Conservation (phyloP, 495 filamentous ascomycete genomes). For the Corynascus novoguineensis region DNA sequence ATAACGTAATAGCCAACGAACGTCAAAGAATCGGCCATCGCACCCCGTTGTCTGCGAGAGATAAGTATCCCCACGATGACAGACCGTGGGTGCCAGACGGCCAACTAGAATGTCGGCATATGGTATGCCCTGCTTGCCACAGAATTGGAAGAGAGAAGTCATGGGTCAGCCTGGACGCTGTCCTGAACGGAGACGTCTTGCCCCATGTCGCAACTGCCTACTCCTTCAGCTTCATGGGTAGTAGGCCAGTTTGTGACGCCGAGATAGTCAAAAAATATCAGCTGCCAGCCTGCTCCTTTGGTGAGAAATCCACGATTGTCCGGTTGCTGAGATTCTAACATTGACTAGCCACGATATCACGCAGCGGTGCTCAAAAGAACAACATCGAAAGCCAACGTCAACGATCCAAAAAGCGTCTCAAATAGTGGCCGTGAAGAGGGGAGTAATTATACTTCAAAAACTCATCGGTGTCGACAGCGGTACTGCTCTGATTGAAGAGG, state of each 20-base stretch:
- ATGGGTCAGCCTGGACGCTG: slow-evolving; percentile 45
- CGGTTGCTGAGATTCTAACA: background rate
- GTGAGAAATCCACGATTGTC: slow-evolving; percentile 18
- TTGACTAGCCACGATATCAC: slow-evolving; percentile 4
- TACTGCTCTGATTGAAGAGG: no score
- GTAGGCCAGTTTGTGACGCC: slow-evolving; percentile 30
- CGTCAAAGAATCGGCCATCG: background rate
- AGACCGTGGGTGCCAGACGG: slow-evolving; percentile 38
- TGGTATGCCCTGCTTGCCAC: slow-evolving; percentile 49
- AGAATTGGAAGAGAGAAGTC: slow-evolving; percentile 39
- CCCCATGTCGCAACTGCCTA: slow-evolving; percentile 39
- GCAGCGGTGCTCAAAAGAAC: background rate
- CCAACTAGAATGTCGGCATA: slow-evolving; percentile 44
- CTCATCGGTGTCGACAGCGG: no score
- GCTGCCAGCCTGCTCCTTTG: slow-evolving; percentile 31
- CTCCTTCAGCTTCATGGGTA: slow-evolving; percentile 32
- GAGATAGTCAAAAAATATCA: slow-evolving; percentile 32
- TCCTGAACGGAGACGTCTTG: slow-evolving; percentile 41
- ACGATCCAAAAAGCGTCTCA: no score
- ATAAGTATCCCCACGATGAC: slow-evolving; percentile 12
- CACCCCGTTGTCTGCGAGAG: background rate
- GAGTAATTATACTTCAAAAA: no score
- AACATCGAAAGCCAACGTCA: no score
- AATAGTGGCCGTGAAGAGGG: no score
- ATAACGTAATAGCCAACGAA: slow-evolving; percentile 20